phyloP scores from a whole-genome alignment of 2,329 filamentous ascomycete species.

The Elsinoe perseae region DNA sequence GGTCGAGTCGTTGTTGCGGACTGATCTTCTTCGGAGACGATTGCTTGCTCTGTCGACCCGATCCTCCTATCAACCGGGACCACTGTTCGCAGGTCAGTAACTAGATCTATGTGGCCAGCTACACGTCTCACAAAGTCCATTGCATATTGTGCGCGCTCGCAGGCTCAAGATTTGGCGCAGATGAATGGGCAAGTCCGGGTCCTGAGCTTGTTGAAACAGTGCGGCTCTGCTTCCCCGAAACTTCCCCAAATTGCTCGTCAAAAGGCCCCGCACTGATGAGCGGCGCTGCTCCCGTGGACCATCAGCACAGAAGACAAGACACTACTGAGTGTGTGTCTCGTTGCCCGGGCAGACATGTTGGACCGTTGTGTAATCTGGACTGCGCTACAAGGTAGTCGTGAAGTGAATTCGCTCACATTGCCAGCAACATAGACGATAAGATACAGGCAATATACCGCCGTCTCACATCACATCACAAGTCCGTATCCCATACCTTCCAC shows the following conservation, averaged over 20 bases:
- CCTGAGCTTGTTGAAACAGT: not conserved
- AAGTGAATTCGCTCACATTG: not conserved
- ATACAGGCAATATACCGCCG: not conserved
- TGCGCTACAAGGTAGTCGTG: no score
- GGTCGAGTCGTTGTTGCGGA: conserved; percentile 52
- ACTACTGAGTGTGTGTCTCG: no score
- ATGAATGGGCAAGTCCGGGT: not conserved
- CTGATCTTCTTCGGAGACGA: conserved; percentile 38
- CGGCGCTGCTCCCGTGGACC: not conserved
- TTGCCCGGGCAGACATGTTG: no score
- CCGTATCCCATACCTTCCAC: not conserved
- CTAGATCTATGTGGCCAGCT: not conserved
- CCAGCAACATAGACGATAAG: not conserved
- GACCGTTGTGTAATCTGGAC: no score
- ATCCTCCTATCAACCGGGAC: conserved; percentile 55
- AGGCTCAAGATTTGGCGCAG: not conserved
- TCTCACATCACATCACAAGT: not conserved
- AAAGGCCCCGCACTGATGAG: not conserved
- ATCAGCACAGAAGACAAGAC: no score
- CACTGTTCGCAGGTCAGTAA: conserved; percentile 36
- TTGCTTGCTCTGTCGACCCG: conserved; percentile 43
- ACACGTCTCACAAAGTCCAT: conserved; percentile 20
- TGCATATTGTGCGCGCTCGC: conserved; percentile 3
- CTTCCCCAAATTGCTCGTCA: not conserved
- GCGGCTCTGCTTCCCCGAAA: not conserved